Evolutionary conservation across 169 alveolate genomes (phyloP), one percentile per base, ranked within the genome.

Genomic region (Nephromyces sp.): DNA sequence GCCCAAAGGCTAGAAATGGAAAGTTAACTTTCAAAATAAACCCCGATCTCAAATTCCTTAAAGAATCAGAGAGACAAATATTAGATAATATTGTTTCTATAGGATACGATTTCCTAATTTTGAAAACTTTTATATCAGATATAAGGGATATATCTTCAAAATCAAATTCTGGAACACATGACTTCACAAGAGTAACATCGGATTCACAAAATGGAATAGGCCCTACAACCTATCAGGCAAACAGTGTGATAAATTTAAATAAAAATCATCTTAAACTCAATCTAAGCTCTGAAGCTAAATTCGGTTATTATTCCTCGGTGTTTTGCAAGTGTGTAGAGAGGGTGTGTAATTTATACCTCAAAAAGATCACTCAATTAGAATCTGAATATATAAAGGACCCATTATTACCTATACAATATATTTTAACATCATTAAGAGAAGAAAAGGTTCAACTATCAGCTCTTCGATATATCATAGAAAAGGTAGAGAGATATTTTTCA

Each of bases 81-180:
- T 66, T 67, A 3, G 64, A 67, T n/a, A 31, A 66, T n/a, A 51
- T 34, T 4, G 74, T 34, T 3, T 24, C 74, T 25, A 35, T 51
- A 15, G 74, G 74, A 3, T 67, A 67, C 64, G 74, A 67, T n/a
- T 67, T 33, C 1, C 8, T 35, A 43, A 33, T 67, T 22, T 22
- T 67, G 32, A 64, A 34, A 51, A 66, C 32, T 1, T 67, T 67
- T 22, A 67, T 67, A 2, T 24, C 6, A 3, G 25, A 6, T 15
- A 66, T 51, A 15, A n/a, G n/a, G n/a, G n/a, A n/a, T n/a, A n/a
- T n/a, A n/a, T 15, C 63, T n/a, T 8, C 68, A n/a, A 8, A 62
- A n/a, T 22, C n/a, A 33, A 35, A 67, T 6, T n/a, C n/a, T n/a
- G n/a, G n/a, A n/a, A n/a, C n/a, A n/a, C n/a, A n/a, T n/a, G n/a